Base-by-base conservation (phyloP, 1,284 basidiomycete species). In the Leccinum angustisporum region DNA sequence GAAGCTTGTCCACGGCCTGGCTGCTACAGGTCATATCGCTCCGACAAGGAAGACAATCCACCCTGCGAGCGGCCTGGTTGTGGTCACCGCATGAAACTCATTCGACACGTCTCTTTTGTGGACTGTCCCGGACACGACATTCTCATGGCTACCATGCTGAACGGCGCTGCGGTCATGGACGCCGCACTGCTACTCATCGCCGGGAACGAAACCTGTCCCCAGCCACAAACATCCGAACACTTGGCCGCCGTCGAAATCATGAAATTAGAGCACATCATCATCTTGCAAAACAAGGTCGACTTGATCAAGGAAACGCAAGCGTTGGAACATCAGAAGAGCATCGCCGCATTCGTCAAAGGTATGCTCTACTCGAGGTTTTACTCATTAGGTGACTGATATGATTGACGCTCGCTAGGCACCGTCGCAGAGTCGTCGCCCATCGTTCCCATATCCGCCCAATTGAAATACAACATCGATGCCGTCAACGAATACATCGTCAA, bases 131-230 rank as follows among this genome's bases (percentile, higher is more conserved):
- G 94, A 67, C 94, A 96, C 85, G 94, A 96, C 74, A 93, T 92
- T 86, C 84, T 99, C 77, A 99, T 99, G 97, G 97, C 97, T 62
- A 99, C 97, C 69, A 99, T 99, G 97, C 84, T 99, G 71, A 98
- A 98, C 85, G 97, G 97, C 78, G 97, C 97, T 48, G 97, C 97
- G 27, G 97, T 99, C 83, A 96, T 99, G 97, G 96, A 98, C 79
- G 97, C 97, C 63, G 97, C 97, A 16, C 81, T 99, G 1, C 85
- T 99, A 0, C 87, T 99, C 56, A 90, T 98, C 64, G 97, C 97
- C 30, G 97, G 93, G 58, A 99, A 99, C 80, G 97, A 99, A 81
- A 93, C 95, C 9, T 99, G 97, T 79, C 97, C 97, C 1, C 97
- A 99, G 76, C 97, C 97, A 1, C 97, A 99, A 79, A 99, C 97